phyloP scores from a whole-genome alignment of 768 basidiomycete species.

The Tephrocybe rancida region DNA sequence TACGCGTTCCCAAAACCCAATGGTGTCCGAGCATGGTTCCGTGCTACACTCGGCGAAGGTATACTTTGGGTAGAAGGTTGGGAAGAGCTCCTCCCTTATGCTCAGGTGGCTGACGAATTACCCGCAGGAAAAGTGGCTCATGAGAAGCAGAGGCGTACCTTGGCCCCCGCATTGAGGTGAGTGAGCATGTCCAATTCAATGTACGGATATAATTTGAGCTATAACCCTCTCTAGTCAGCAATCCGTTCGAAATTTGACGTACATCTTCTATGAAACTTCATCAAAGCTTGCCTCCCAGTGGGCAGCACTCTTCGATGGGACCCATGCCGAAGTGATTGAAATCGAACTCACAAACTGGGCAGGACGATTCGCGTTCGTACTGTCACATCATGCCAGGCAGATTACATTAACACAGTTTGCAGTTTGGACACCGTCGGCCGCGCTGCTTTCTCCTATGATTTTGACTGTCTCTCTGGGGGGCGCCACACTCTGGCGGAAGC shows the following conservation, averaged over 20 bases:
- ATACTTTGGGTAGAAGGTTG: conserved; percentile 69
- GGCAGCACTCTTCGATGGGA: conserved; percentile 45
- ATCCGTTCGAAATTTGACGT: conserved; percentile 51
- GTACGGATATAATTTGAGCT: background rate
- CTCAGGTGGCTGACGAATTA: background rate
- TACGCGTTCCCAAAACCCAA: conserved; percentile 65
- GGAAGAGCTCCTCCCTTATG: background rate
- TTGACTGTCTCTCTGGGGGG: conserved; percentile 53
- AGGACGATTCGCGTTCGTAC: conserved; percentile 58
- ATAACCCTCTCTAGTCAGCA: conserved; percentile 39
- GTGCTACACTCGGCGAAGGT: conserved; percentile 60
- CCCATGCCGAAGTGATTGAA: conserved; percentile 38
- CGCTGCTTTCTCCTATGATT: conserved; percentile 67
- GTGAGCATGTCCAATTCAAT: background rate
- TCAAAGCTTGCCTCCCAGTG: conserved; percentile 54
- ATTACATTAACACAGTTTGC: conserved; percentile 7
- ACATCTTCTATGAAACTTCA: conserved; percentile 59
- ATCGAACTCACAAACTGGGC: conserved; percentile 64
- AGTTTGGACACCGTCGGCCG: conserved; percentile 63
- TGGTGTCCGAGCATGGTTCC: conserved; percentile 68
- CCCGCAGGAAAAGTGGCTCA: conserved; percentile 54
- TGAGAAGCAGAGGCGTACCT: conserved; percentile 51
- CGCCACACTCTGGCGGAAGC: conserved; percentile 51
- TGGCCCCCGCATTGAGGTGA: conserved; percentile 63
- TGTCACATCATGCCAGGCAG: background rate